Evolutionary conservation across 2,329 filamentous ascomycete species (phyloP), one percentile per base, ranked within the genome.

Genomic region (Calonectria crousiana): DNA sequence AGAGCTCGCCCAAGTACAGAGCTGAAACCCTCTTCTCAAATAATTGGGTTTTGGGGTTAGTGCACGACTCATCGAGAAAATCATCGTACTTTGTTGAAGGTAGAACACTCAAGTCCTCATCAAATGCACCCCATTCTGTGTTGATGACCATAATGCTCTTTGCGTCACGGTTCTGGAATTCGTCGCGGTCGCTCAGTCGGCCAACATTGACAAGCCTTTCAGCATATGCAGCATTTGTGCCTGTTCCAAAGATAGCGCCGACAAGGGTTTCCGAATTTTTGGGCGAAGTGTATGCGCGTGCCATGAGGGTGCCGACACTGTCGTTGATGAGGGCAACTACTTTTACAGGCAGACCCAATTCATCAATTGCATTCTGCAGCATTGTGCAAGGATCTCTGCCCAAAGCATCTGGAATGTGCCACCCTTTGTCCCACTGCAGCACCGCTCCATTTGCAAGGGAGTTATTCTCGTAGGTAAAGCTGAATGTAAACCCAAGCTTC

Each of bases 11-110:
- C 66, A 96, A 84, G 84, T 96, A 96, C 91, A 96, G 93, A 75
- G 94, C 94, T 0, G 93, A 95, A n/a, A 95, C 90, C 49, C 93
- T 91, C 86, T 96, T 96, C 85, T 96, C 94, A 77, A 95, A 95
- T 90, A 95, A 94, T 81, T 96, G 94, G 67, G 94, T 91, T 14
- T 93, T 93, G 0, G 93, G 93, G 82, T 96, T 95, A 76, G 92
- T 89, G 68, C 91, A 94, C 62, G 92, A 91, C 16, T 85, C 85
- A 82, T 96, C 94, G 20, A 96, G 30, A 1, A 34, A 11, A 6
- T 67, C 18, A 20, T 74, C 72, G 23, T 56, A 72, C 2, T n/a
- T 6, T 3, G 64, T 72, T 2, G 23, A 53, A 14, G 72, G 72
- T 6, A 74, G n/a, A 10, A 65, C 72, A 4, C 18, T 26, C 53